phyloP scores from a whole-genome alignment of 2,329 filamentous ascomycete species.

The Thermothelomyces thermophilus region DNA sequence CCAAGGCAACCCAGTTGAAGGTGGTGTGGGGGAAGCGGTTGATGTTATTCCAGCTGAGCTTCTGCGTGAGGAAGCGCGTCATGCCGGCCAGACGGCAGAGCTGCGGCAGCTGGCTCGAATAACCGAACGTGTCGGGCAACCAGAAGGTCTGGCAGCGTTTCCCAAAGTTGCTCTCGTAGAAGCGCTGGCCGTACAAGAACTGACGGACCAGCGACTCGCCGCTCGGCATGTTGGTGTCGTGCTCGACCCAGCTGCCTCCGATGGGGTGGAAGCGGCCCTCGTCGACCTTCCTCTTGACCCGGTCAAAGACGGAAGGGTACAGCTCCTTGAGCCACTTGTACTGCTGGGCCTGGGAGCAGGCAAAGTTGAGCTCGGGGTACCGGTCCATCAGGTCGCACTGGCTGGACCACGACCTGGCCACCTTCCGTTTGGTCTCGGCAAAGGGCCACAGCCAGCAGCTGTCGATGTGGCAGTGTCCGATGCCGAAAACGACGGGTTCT shows the following conservation, averaged over 20 bases:
- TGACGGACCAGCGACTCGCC: conserved; percentile 91
- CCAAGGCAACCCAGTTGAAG: conserved; percentile 95
- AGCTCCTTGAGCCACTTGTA: conserved; percentile 93
- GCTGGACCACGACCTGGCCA: conserved; percentile 91
- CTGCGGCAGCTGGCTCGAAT: conserved; percentile 90
- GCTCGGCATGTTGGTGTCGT: conserved; percentile 95
- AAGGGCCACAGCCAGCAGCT: conserved; percentile 99
- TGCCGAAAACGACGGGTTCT: conserved; percentile 72
- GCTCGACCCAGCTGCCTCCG: conserved; percentile 97
- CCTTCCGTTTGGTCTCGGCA: conserved; percentile 95
- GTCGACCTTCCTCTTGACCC: conserved; percentile 86
- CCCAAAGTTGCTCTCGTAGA: conserved; percentile 90
- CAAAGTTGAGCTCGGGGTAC: conserved; percentile 90
- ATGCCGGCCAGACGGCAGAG: conserved; percentile 91
- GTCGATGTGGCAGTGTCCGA: conserved; percentile 97
- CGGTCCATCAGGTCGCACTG: conserved; percentile 93
- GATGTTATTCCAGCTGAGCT: conserved; percentile 99
- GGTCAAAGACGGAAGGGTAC: conserved; percentile 83
- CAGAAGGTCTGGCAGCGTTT: conserved; percentile 87
- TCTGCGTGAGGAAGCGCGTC: conserved; percentile 95
- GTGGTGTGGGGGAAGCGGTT: conserved; percentile 98
- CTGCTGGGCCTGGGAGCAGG: conserved; percentile 90
- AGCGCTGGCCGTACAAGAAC: conserved; percentile 91
- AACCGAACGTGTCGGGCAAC: conserved; percentile 97
- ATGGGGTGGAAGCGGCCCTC: conserved; percentile 90